Base-by-base conservation (phyloP, 108 stramenopile species). In the Craspedostauros australis region DNA sequence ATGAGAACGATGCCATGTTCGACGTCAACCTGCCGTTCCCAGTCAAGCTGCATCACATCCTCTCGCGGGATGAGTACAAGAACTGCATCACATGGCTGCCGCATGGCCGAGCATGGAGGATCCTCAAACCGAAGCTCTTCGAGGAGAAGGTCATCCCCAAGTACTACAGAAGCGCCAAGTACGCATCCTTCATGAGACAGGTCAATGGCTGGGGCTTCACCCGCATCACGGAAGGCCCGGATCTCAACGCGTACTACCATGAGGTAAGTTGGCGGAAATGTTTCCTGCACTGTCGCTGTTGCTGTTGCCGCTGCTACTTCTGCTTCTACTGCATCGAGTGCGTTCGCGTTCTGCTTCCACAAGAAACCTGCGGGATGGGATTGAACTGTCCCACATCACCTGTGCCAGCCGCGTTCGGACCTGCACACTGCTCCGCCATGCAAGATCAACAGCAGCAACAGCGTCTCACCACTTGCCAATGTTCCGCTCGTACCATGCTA, bases 151-250 rank as follows among this genome's bases (percentile, higher is more conserved):
- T 73, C 3, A 73, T 73, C 22, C 72, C 72, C 1, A 27, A 47
- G 16, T 66, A 54, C 37, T 73, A 66, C 32, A 52, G 72, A 14
- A 66, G 66, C 50, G 59, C 50, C 26, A 61, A 62, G 27, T 54
- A 52, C 24, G 63, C 72, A 2, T 62, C 60, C n/a, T 73, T 73
- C 48, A 73, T 73, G 72, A 47, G 72, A 50, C 72, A 73, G 42
- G 69, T 71, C 9, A 70, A 70, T 29, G 69, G 69, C 4, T 70
- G 69, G 69, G 62, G 54, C n/a, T 70, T 70, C 42, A 45, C 37
- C 7, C 43, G 69, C 31, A 48, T 66, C 31, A 60, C 64, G 6
- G 48, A 59, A 27, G 70, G 70, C 12, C 70, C 57, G 1, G 70
- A 72, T 39, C 42, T 60, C 23, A 72, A 72, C 49, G 48, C 70